phyloP scores from a whole-genome alignment of 2,329 filamentous ascomycete genomes.

The Colletotrichum limetticola region DNA sequence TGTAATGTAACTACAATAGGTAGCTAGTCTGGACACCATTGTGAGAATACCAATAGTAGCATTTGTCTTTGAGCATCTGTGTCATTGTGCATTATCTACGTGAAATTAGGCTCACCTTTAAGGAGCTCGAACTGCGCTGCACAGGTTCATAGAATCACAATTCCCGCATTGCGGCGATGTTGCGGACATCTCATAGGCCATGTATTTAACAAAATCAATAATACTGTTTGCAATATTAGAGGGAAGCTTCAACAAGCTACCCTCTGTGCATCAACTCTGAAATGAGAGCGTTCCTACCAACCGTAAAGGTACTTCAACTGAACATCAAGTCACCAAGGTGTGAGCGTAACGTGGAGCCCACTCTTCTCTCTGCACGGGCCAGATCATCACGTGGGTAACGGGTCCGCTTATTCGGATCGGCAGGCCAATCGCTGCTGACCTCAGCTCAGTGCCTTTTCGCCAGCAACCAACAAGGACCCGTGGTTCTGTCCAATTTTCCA shows the following conservation, averaged over 20 bases:
- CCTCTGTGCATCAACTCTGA: not conserved
- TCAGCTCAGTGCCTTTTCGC: slow-evolving; percentile 37
- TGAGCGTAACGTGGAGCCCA: not conserved
- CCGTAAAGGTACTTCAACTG: not conserved
- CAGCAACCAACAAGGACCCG: slow-evolving; percentile 26
- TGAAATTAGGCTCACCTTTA: not conserved
- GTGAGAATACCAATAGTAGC: slow-evolving; percentile 33
- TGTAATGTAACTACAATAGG: slow-evolving; percentile 30
- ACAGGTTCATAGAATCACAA: not conserved
- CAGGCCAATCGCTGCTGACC: not conserved
- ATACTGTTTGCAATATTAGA: too few relatives aligned
- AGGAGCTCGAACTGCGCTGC: too few relatives aligned
- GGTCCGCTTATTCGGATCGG: not conserved
- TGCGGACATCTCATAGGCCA: not conserved
- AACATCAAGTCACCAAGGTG: not conserved
- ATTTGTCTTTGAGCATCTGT: not conserved
- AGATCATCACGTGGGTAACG: not conserved
- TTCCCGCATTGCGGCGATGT: not conserved
- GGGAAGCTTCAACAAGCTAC: not conserved
- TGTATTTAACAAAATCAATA: not conserved
- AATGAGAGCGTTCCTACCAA: not conserved
- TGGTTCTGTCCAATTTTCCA: slow-evolving; percentile 36
- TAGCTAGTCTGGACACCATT: slow-evolving; percentile 33
- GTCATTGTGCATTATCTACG: not conserved
- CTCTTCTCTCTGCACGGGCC: not conserved